Evolutionary conservation across 2,329 filamentous ascomycete genomes (phyloP).

Genomic region (Cladosporium sp.): DNA sequence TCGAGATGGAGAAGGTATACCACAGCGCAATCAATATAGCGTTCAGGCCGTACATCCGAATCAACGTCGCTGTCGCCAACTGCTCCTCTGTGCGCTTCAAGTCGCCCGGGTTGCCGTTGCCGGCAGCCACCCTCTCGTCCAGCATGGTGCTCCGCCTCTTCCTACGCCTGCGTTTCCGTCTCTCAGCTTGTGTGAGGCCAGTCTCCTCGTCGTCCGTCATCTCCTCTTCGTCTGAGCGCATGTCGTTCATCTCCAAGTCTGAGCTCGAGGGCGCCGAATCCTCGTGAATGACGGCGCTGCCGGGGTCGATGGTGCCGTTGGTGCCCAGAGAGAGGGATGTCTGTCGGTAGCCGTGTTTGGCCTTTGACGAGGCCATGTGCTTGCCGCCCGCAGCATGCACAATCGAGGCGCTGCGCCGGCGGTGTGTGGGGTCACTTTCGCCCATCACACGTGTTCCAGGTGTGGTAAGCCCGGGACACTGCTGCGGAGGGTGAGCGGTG

Average conservation of each 20-base stretch:
- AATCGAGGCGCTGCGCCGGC: slow-evolving; percentile 16
- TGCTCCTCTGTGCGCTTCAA: slow-evolving; percentile 61
- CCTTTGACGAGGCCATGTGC: neutral
- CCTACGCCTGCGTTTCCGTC: slow-evolving; percentile 58
- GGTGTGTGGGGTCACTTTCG: slow-evolving; percentile 7
- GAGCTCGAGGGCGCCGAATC: slow-evolving; percentile 31
- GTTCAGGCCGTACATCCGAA: slow-evolving; percentile 69
- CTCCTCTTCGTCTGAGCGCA: slow-evolving; percentile 58
- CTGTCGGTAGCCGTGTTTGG: slow-evolving; percentile 14
- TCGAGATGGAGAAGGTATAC: slow-evolving; percentile 87
- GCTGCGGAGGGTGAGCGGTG: neutral
- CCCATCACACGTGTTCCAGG: slow-evolving; percentile 1
- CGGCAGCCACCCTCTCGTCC: slow-evolving; percentile 63
- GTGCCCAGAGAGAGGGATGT: slow-evolving; percentile 12
- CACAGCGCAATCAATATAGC: slow-evolving; percentile 77
- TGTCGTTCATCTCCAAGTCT: slow-evolving; percentile 55
- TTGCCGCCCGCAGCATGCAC: slow-evolving; percentile 12
- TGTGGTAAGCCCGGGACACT: neutral
- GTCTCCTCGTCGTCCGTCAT: slow-evolving; percentile 82
- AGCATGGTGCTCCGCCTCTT: slow-evolving; percentile 62
- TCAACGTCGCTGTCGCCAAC: slow-evolving; percentile 69
- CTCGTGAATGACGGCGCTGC: slow-evolving; percentile 10
- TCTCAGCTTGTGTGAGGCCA: slow-evolving; percentile 71
- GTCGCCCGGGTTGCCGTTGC: slow-evolving; percentile 50
- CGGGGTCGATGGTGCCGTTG: neutral